phyloP scores from a whole-genome alignment of 345 rosid genomes.

The Linum lewisii region DNA sequence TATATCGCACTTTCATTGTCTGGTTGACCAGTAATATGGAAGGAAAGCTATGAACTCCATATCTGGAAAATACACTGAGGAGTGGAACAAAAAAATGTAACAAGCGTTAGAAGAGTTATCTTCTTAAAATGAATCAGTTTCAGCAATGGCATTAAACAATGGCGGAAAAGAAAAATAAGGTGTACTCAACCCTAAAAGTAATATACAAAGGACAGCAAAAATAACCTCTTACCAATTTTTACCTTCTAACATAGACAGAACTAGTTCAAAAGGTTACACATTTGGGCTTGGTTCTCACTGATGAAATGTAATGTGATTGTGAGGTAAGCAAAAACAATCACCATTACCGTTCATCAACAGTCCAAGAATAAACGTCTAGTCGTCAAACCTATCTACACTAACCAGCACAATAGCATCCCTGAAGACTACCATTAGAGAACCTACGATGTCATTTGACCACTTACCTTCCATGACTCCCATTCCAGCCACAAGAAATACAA shows the following conservation, averaged over 20 bases:
- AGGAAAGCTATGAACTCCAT: slow-evolving; percentile 84
- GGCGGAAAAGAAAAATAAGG: not conserved
- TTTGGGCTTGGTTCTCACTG: not conserved
- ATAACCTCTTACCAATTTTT: not conserved
- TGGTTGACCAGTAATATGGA: slow-evolving; percentile 57
- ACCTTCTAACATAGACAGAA: not conserved
- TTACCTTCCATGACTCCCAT: not conserved
- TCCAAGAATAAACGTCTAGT: too few species aligned
- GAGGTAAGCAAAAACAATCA: not conserved
- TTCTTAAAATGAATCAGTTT: slow-evolving; percentile 3
- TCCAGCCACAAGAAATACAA: not conserved
- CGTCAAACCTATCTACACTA: too few species aligned
- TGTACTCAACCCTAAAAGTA: not conserved
- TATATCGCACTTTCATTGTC: slow-evolving; percentile 43
- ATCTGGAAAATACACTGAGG: slow-evolving; percentile 67
- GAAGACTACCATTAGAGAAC: not conserved
- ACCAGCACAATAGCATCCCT: not conserved
- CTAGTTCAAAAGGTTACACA: not conserved
- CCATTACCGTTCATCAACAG: not conserved
- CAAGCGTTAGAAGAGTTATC: slow-evolving; percentile 8
- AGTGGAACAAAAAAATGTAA: slow-evolving; percentile 1
- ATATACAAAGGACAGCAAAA: not conserved
- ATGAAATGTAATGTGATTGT: not conserved
- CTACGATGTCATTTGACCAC: not conserved
- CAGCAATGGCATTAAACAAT: not conserved